Base-by-base conservation (phyloP, 1,139 yeast genomes). In the Kluyveromyces sp. region DNA sequence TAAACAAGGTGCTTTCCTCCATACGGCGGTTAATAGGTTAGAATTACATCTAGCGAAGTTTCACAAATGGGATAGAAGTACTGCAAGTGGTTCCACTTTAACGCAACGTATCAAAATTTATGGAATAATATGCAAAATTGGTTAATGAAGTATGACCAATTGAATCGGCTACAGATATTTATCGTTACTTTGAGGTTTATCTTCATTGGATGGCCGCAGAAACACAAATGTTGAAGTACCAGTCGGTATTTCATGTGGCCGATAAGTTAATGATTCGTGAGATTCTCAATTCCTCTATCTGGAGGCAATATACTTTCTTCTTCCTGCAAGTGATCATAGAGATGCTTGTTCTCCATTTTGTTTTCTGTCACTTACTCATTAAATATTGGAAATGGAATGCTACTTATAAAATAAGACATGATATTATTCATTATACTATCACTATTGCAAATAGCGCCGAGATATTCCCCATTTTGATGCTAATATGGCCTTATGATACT, bases 401-500 rank as follows among this genome's bases (percentile, higher is more conserved):
- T 8, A 59, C 63, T 25, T 43, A 52, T 25, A 50, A 50, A 30
- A 47, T 54, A 27, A 50, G 59, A 29, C 47, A 46, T 21, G 49
- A 52, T 47, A 62, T 56, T 41, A 64, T 90, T 29, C 72, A 89
- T 1, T 74, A 81, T 3, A 83, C 96, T 0, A 73, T 88, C 1
- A 63, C 89, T 40, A 75, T 88, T 3, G 81, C 97, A 0, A 80
- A 87, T 39, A 79, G 88, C 0, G 81, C 92, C 37, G 86, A 83
- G 59, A 71, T 92, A 27, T 83, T 90, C 52, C 98, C 98, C 0
- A 84, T 94, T n/a, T 70, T 92, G 34, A 90, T 90, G 90, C 72
- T 92, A 35, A 90, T 94, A 34, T 92, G 99, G 99, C 92, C 96
- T 1, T 92, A 92, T 60, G 97, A 92, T 59, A 76, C 86, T 5